These are phyloP conservation scores for Floccularia luteovirens DNA, from an alignment of 768 basidiomycete species.

Conservation along the genomic window DNA sequence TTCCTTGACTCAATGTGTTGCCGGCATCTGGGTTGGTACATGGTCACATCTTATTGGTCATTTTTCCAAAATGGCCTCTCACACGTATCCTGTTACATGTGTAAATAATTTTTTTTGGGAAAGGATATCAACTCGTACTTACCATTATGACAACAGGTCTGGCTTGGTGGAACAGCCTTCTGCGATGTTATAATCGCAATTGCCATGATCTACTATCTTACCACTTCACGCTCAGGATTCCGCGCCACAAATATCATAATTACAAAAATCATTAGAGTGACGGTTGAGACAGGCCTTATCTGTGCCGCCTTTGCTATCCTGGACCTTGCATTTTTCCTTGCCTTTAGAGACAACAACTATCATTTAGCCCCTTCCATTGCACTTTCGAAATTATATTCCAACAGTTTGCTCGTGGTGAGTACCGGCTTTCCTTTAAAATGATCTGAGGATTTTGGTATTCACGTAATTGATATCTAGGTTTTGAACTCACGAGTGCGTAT, in stretches of 20 bases:
- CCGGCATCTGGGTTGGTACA: conserved; percentile 9
- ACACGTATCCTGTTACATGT: conserved; percentile 2
- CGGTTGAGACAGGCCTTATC: conserved; percentile 15
- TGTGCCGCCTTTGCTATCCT: conserved; percentile 14
- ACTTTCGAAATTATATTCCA: conserved; percentile 16
- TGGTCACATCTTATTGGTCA: conserved; percentile 4
- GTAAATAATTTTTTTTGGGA: neutral
- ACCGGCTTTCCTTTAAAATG: neutral
- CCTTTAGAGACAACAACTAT: conserved; percentile 13
- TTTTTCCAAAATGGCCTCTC: conserved; percentile 5
- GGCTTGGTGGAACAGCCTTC: conserved; percentile 14
- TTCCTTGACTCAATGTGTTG: conserved; percentile 6
- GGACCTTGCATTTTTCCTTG: conserved; percentile 13
- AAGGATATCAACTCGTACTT: neutral
- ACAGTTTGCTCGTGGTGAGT: conserved; percentile 15
- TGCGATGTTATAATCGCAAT: conserved; percentile 14
- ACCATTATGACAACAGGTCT: conserved; percentile 5
- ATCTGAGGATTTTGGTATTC: neutral
- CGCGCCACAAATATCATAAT: conserved; percentile 10
- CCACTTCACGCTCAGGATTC: conserved; percentile 13
- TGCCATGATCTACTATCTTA: conserved; percentile 14
- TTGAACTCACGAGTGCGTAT: conserved; percentile 4
- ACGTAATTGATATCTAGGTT: neutral
- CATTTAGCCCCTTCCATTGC: conserved; percentile 14
- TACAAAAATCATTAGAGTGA: conserved; percentile 12